Evolutionary conservation across 306 rosid genomes (phyloP).

Genomic region (Cicer pinnatifidum): DNA sequence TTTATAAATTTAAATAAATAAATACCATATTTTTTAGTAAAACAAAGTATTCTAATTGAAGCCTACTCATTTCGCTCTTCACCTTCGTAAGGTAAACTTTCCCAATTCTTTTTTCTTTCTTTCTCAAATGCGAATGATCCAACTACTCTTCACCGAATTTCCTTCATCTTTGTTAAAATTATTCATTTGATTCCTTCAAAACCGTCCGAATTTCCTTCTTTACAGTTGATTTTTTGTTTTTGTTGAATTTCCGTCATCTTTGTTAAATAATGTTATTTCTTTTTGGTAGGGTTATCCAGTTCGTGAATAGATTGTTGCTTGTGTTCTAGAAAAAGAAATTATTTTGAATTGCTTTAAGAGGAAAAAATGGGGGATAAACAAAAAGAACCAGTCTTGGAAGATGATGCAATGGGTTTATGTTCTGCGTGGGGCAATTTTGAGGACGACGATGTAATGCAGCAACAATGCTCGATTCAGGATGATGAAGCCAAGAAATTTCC

Average conservation of each 20-base stretch:
- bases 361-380: constrained; percentile 70
- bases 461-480: constrained; percentile 63
- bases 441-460: constrained; percentile 77
- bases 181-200: background rate
- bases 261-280: background rate
- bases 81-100: background rate
- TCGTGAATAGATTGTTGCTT: constrained; percentile 30
- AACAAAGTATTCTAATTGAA: too few species aligned
- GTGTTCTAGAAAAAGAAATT: background rate
- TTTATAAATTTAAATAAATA: too few species aligned
- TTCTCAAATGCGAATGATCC: background rate
- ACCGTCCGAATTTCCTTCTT: background rate
- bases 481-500: constrained; percentile 78
- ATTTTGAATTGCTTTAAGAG: constrained; percentile 24
- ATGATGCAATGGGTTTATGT: constrained; percentile 50
- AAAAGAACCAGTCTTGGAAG: constrained; percentile 54
- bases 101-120: background rate
- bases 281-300: constrained; percentile 43
- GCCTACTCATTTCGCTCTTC: constrained; percentile 1
- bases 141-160: too few species aligned
- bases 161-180: too few species aligned
- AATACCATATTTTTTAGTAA: too few species aligned
- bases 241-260: too few species aligned
- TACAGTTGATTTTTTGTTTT: background rate
- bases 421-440: too few species aligned